These are phyloP conservation scores for Globisporangium lucens DNA, from an alignment of 352 stramenopile genomes.

Conservation along the genomic window DNA sequence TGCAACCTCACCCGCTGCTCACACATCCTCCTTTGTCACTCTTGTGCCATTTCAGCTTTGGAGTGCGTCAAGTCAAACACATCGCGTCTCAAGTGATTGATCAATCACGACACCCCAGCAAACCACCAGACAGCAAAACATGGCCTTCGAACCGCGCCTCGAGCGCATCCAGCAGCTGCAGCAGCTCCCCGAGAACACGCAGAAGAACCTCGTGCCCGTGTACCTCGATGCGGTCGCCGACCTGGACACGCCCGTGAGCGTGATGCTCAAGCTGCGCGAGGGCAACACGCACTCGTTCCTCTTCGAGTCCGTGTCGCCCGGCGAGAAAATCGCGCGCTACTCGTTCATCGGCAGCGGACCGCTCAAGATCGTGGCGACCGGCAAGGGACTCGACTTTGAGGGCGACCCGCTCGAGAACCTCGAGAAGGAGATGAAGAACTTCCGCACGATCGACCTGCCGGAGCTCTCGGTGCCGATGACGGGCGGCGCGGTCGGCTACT, in stretches of 20 bases:
- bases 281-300: slow-evolving; percentile 83
- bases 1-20: slow-evolving; percentile 12
- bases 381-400: slow-evolving; percentile 47
- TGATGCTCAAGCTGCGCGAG: slow-evolving; percentile 83
- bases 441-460: slow-evolving; percentile 59
- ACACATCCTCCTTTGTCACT: neutral
- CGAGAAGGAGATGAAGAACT: slow-evolving; percentile 78
- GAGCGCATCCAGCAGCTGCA: slow-evolving; percentile 65
- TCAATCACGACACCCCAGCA: neutral
- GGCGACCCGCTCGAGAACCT: slow-evolving; percentile 77
- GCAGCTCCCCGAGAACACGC: slow-evolving; percentile 44
- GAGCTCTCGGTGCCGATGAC: slow-evolving; percentile 83
- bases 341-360: slow-evolving; percentile 87
- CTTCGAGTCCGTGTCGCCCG: slow-evolving; percentile 80
- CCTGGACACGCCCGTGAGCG: slow-evolving; percentile 86
- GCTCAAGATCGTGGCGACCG: slow-evolving; percentile 73
- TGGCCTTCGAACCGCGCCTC: slow-evolving; percentile 58
- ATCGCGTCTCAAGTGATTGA: neutral
- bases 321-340: slow-evolving; percentile 86
- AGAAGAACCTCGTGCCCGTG: slow-evolving; percentile 85
- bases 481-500: slow-evolving; percentile 85
- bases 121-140: slow-evolving; percentile 15
- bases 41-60: slow-evolving; percentile 13
- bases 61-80: neutral
- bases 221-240: slow-evolving; percentile 84